A percentile compares a stretch with the other conserved stretches of the same genome.
Conservation (phyloP, 2,329 filamentous ascomycete genomes). For the Zelopaecilomyces penicillatus region DNA sequence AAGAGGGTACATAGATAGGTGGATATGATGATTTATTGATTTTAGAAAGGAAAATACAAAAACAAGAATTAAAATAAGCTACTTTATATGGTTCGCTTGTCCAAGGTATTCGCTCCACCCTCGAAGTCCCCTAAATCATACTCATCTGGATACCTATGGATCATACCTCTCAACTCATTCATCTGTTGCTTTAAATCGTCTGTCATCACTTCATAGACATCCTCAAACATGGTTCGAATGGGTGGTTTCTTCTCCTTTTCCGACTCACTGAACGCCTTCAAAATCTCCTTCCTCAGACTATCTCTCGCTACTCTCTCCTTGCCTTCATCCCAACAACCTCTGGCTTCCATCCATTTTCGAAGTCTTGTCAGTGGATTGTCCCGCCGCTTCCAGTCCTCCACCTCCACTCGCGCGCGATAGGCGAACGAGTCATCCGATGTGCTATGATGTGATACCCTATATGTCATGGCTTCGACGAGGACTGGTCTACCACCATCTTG, state of each 20-base stretch:
- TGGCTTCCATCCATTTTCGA: slow-evolving; percentile 83
- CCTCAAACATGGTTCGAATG: slow-evolving; percentile 68
- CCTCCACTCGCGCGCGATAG: slow-evolving; percentile 85
- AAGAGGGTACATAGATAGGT: no score
- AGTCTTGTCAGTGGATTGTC: slow-evolving; percentile 83
- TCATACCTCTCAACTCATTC: slow-evolving; percentile 59
- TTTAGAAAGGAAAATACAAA: no score
- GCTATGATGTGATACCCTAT: slow-evolving; percentile 95
- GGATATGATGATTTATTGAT: no score
- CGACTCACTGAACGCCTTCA: slow-evolving; percentile 76
- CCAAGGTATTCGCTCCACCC: slow-evolving; percentile 59
- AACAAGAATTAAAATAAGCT: no score
- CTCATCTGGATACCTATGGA: slow-evolving; percentile 83
- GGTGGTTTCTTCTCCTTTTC: slow-evolving; percentile 74
- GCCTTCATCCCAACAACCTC: slow-evolving; percentile 75
- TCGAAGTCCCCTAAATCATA: slow-evolving; percentile 77
- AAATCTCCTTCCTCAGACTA: slow-evolving; percentile 60
- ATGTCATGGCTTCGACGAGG: slow-evolving; percentile 92
- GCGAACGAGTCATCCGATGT: slow-evolving; percentile 96
- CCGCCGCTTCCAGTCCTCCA: slow-evolving; percentile 88
- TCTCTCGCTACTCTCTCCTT: slow-evolving; percentile 67
- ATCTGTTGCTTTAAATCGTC: slow-evolving; percentile 69
- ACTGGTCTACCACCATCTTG: slow-evolving; percentile 74
- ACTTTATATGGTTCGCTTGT: no score
- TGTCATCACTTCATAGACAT: slow-evolving; percentile 82